A percentile compares a stretch with the other conserved stretches of the same genome.
phyloP scores from a whole-genome alignment of 2,329 filamentous ascomycete species.

The Fusarium succisae region DNA sequence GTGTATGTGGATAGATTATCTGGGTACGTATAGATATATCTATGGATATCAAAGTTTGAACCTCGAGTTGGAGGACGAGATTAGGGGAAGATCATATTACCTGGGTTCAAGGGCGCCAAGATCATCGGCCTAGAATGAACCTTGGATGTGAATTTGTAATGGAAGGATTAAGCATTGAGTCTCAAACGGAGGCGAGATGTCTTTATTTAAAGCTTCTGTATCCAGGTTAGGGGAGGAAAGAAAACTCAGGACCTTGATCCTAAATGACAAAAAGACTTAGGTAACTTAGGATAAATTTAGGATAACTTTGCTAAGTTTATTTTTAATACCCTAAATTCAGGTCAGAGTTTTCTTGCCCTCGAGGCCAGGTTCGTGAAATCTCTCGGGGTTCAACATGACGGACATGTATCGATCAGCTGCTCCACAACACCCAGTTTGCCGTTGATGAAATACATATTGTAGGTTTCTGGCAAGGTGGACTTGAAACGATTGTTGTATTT shows the following conservation, averaged over 20 bases:
- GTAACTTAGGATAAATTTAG: no score
- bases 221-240: background rate
- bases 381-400: background rate
- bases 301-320: no score
- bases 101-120: background rate
- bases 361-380: background rate
- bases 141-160: background rate
- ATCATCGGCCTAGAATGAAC: conserved; percentile 8
- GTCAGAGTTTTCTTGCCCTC: no score
- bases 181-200: conserved; percentile 33
- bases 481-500: background rate
- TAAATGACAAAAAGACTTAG: no score
- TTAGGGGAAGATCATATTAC: conserved; percentile 23
- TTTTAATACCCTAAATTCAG: no score
- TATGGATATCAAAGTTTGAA: background rate
- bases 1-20: background rate
- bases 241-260: no score
- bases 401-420: conserved; percentile 14
- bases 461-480: background rate
- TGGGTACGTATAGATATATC: background rate
- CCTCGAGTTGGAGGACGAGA: background rate
- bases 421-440: background rate
- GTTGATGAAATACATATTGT: background rate
- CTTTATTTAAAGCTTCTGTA: conserved; percentile 16
- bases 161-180: conserved; percentile 11